A percentile compares a stretch with the other conserved stretches of the same genome.
Conservation (phyloP, 176 grass and related monocot species). For the Carex littledalei region DNA sequence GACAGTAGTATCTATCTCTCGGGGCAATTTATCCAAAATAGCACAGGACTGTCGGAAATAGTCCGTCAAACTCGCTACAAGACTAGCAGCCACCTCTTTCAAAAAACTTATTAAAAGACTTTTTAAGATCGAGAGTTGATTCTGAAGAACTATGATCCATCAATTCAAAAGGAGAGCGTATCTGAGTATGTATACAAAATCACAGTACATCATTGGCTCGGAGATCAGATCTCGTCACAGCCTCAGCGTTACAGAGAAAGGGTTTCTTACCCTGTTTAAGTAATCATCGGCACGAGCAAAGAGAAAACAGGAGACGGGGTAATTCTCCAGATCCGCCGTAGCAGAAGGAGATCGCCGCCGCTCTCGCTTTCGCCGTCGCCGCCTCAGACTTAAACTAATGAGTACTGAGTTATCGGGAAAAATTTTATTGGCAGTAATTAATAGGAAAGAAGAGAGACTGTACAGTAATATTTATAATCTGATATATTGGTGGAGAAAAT, state of each 20-base stretch:
- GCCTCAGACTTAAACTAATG: slow-evolving; percentile 21
- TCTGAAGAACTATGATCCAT: background rate
- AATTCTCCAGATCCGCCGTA: background rate
- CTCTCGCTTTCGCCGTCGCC: background rate
- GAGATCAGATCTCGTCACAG: slow-evolving; percentile 24
- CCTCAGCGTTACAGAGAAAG: slow-evolving; percentile 1
- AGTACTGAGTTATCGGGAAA: accelerated
- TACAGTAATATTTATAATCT: no score
- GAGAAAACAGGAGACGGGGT: background rate
- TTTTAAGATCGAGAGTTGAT: background rate
- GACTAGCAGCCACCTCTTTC: no score
- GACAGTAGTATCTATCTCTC: no score
- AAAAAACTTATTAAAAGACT: background rate
- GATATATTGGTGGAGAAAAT: no score
- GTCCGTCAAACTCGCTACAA: no score
- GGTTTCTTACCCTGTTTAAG: background rate
- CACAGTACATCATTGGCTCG: slow-evolving; percentile 7
- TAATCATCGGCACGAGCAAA: slow-evolving; percentile 9
- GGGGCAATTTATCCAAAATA: no score
- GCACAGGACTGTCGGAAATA: no score
- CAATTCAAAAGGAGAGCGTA: background rate
- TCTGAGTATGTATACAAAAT: background rate
- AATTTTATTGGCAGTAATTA: no score
- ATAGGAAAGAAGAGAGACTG: no score
- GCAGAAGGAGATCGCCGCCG: background rate